Evolutionary conservation across 2,329 filamentous ascomycete species (phyloP), one percentile per base, ranked within the genome.

Genomic region (Lecanicillium sp.): DNA sequence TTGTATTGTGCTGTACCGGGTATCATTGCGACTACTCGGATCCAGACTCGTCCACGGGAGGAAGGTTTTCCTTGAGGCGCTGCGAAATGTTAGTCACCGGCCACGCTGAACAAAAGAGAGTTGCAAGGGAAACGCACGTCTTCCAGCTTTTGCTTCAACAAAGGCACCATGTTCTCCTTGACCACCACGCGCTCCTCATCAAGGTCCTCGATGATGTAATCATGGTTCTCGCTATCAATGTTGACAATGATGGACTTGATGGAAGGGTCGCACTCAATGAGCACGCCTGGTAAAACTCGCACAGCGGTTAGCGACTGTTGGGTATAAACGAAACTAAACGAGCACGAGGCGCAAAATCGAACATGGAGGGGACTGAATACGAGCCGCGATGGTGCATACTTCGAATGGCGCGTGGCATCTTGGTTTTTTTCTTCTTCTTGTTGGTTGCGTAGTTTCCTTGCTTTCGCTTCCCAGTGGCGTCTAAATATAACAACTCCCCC

Each of bases 231-330:
- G 51, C 68, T 74, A 60, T 90, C 81, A 49, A 90, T 84, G 53
- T 80, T 84, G 50, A 85, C 69, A 53, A 90, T 82, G 66, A 89
- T 87, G 46, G 85, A 84, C 62, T 88, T 89, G 71, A 90, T 88
- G 32, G 83, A 86, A n/a, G 85, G 81, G 57, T 90, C 85, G 62
- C 83, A 87, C 60, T 87, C 78, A 60, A 90, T 79, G 47, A 90
- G 72, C 19, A 86, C 80, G 45, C 84, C 84, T 77, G 37, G 15
- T 20, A 14, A 41, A 28, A 18, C 34, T 29, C 25, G 14, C 9
- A 17, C 10, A 6, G 12, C 8, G 17, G 4, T 31, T 25, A 12
- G 19, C 19, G 17, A 18, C 7, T 29, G 18, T 13, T n/a, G 17
- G n/a, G 13, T 27, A 10, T 25, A 25, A 25, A 25, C 22, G 22